Evolutionary conservation across 768 basidiomycete species (phyloP).

Genomic region (Dentipellis fragilis): DNA sequence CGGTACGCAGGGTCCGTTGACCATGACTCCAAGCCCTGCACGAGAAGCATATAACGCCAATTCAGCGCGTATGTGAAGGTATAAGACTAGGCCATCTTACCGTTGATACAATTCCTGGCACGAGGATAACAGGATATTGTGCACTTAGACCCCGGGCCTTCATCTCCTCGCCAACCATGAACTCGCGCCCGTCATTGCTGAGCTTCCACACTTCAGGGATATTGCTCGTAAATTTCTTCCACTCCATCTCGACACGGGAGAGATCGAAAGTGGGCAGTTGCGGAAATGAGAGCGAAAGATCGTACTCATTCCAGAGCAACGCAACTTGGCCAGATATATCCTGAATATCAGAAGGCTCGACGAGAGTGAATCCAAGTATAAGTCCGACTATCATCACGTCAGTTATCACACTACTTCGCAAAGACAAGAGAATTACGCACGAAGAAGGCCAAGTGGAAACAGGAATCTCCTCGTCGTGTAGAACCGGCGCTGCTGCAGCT

Average conservation of each 20-base stretch:
- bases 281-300: constrained; percentile 55
- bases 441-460: constrained; percentile 62
- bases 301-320: constrained; percentile 61
- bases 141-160: constrained; percentile 56
- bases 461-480: constrained; percentile 40
- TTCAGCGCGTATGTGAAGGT: neutral
- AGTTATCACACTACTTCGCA: neutral
- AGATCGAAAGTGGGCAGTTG: constrained; percentile 58
- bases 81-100: constrained; percentile 28
- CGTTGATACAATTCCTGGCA: constrained; percentile 87
- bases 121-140: constrained; percentile 70
- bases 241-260: constrained; percentile 60
- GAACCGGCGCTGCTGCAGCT: neutral
- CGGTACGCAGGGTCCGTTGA: constrained; percentile 79
- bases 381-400: constrained; percentile 42
- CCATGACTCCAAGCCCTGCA: constrained; percentile 85
- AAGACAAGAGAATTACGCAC: constrained; percentile 27
- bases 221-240: constrained; percentile 52
- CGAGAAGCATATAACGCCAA: neutral
- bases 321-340: constrained; percentile 61
- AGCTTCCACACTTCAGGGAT: constrained; percentile 81
- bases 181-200: constrained; percentile 71
- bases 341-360: constrained; percentile 57
- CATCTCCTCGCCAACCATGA: constrained; percentile 63
- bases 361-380: constrained; percentile 50